A percentile compares a stretch with the other conserved stretches of the same genome.
Conservation (phyloP, 805 yeast species). For the Saturnispora besseyi region DNA sequence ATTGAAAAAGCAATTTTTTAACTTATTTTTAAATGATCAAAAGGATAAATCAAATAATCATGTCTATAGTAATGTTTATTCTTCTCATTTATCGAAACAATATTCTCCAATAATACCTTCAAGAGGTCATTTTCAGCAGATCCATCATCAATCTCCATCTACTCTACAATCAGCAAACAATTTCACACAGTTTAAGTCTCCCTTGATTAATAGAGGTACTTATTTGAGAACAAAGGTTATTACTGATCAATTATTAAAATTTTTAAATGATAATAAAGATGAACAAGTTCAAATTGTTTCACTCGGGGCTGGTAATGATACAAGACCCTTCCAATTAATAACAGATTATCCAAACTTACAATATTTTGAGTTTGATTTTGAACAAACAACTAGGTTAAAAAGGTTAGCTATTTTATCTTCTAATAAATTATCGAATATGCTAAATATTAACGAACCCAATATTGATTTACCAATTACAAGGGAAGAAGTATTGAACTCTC, state of each 20-base stretch:
- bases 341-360: conserved; percentile 25
- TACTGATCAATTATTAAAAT: conserved; percentile 36
- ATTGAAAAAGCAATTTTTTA: conserved; percentile 31
- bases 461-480: conserved; percentile 10
- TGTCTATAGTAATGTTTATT: neutral
- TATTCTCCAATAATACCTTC: neutral
- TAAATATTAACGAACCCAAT: neutral
- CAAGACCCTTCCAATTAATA: conserved; percentile 49
- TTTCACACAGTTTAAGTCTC: conserved; percentile 32
- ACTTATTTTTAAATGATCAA: conserved; percentile 14
- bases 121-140: conserved; percentile 1
- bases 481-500: conserved; percentile 9
- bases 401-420: conserved; percentile 35
- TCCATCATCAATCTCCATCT: neutral
- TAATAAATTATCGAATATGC: conserved; percentile 4
- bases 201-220: conserved; percentile 65
- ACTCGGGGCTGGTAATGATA: conserved; percentile 78
- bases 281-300: conserved; percentile 46
- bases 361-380: conserved; percentile 60
- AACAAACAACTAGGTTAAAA: conserved; percentile 43
- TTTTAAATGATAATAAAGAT: conserved; percentile 25
- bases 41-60: neutral
- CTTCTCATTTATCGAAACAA: neutral
- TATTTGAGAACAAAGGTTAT: conserved; percentile 50
- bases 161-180: neutral